phyloP scores from a whole-genome alignment of 192 early-diverging fungal species.

The Coemansia sp. region DNA sequence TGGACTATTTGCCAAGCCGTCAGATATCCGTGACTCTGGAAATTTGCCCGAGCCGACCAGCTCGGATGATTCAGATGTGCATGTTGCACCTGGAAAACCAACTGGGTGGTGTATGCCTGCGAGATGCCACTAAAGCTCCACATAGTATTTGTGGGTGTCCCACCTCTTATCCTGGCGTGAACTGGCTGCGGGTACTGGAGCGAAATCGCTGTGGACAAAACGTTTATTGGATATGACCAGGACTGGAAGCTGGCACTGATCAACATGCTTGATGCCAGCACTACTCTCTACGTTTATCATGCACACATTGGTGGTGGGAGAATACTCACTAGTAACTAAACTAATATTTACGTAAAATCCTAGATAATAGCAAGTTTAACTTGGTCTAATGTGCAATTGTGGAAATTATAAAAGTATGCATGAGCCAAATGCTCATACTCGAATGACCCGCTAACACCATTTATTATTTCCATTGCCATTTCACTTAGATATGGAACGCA shows the following conservation, averaged over 20 bases:
- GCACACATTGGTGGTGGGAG: not conserved
- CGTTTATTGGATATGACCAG: constrained; percentile 3
- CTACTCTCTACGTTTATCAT: not conserved
- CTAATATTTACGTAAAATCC: too few relatives aligned
- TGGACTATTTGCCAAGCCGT: not conserved
- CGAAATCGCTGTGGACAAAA: constrained; percentile 6
- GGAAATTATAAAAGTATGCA: not conserved
- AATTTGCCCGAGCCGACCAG: not conserved
- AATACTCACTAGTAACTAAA: not conserved
- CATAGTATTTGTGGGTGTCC: constrained; percentile 3
- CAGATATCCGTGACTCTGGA: not conserved
- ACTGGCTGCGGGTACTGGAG: constrained; percentile 1
- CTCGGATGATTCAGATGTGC: not conserved
- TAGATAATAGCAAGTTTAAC: not conserved
- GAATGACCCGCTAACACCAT: not conserved
- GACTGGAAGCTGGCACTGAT: not conserved
- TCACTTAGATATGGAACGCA: not conserved
- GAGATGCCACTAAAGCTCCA: not conserved
- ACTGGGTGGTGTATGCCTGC: constrained; percentile 11
- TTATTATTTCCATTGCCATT: not conserved
- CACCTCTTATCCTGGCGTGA: constrained; percentile 2
- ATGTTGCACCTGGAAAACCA: not conserved
- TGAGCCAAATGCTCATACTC: not conserved
- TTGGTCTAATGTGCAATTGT: not conserved
- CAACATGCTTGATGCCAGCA: not conserved